These are phyloP conservation scores for Didymella arachidicola DNA, from an alignment of 2,329 filamentous ascomycete species.

Conservation along the genomic window DNA sequence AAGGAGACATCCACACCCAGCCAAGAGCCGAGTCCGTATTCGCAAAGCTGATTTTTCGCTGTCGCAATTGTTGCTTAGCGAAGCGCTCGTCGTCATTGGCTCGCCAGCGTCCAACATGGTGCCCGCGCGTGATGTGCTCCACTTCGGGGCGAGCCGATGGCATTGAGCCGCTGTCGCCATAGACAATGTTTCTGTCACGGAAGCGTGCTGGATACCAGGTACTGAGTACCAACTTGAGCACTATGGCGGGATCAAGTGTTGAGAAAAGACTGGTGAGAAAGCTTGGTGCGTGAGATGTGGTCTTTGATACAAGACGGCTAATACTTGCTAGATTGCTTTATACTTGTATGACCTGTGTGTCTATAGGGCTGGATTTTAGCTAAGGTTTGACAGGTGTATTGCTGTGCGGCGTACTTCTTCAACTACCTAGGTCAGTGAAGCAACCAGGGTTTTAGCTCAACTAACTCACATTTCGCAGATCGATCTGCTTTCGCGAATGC, in stretches of 20 bases:
- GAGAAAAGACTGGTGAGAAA: conserved; percentile 40
- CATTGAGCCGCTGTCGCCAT: background rate
- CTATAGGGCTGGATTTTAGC: background rate
- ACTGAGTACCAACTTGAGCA: conserved; percentile 7
- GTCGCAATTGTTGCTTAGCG: conserved; percentile 27
- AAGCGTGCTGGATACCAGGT: conserved; percentile 8
- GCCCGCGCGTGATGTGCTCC: conserved; percentile 12
- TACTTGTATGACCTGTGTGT: conserved; percentile 23
- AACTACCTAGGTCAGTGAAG: conserved; percentile 37
- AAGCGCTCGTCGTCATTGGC: conserved; percentile 27
- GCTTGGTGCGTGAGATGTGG: conserved; percentile 25
- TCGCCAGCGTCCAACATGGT: conserved; percentile 32
- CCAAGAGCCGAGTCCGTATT: conserved; percentile 18
- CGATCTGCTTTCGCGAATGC: conserved; percentile 43
- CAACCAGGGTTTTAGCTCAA: too few relatives aligned
- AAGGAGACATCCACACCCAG: conserved; percentile 2
- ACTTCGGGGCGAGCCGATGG: conserved; percentile 17
- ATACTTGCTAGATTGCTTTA: conserved; percentile 35
- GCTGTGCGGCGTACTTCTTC: conserved; percentile 44
- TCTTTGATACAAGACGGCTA: background rate
- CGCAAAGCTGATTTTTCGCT: conserved; percentile 7
- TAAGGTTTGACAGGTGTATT: conserved; percentile 33
- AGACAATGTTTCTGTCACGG: conserved; percentile 11
- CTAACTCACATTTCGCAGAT: conserved; percentile 15
- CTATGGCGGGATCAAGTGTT: conserved; percentile 17